A percentile compares a stretch with the other conserved stretches of the same genome.
Evolutionary conservation across 306 rosid genomes (phyloP).

Genomic region (Abrus precatorius): DNA sequence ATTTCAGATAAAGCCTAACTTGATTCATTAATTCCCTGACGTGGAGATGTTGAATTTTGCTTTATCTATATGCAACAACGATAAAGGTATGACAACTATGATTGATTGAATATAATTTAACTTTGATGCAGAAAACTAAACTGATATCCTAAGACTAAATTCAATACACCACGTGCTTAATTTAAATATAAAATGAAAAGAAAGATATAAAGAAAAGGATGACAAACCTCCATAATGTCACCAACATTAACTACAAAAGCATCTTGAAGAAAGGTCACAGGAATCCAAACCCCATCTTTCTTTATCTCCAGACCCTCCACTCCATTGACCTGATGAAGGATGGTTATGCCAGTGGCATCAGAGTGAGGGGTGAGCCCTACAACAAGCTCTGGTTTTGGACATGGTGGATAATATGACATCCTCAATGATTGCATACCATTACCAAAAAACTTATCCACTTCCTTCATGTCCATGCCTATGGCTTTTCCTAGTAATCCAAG

Average conservation of each 20-base stretch:
- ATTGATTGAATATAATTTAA: slow-evolving; percentile 8
- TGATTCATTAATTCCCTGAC: neutral
- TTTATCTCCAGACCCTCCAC: slow-evolving; percentile 79
- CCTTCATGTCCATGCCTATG: slow-evolving; percentile 55
- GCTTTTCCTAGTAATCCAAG: slow-evolving; percentile 61
- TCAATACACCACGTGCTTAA: slow-evolving; percentile 49
- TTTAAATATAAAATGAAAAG: neutral
- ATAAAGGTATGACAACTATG: neutral
- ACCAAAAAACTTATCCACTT: slow-evolving; percentile 60
- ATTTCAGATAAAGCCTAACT: too few species aligned
- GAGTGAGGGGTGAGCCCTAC: slow-evolving; percentile 79
- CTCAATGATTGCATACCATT: slow-evolving; percentile 78
- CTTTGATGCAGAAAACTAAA: neutral
- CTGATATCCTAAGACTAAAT: slow-evolving; percentile 22
- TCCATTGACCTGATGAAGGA: slow-evolving; percentile 74
- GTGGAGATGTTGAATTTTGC: slow-evolving; percentile 1
- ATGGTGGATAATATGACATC: slow-evolving; percentile 85
- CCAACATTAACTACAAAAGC: slow-evolving; percentile 82
- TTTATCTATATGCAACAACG: neutral
- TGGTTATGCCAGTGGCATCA: slow-evolving; percentile 71
- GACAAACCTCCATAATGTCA: slow-evolving; percentile 81
- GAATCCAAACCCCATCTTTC: slow-evolving; percentile 79
- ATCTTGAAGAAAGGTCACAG: slow-evolving; percentile 55
- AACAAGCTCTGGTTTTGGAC: slow-evolving; percentile 73
- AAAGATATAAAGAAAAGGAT: neutral